Percentiles rank a stretch among this genome's conserved stretches.
Evolutionary conservation across 2,329 filamentous ascomycete species (phyloP).

Genomic region (Pseudophaeomoniella oleicola): DNA sequence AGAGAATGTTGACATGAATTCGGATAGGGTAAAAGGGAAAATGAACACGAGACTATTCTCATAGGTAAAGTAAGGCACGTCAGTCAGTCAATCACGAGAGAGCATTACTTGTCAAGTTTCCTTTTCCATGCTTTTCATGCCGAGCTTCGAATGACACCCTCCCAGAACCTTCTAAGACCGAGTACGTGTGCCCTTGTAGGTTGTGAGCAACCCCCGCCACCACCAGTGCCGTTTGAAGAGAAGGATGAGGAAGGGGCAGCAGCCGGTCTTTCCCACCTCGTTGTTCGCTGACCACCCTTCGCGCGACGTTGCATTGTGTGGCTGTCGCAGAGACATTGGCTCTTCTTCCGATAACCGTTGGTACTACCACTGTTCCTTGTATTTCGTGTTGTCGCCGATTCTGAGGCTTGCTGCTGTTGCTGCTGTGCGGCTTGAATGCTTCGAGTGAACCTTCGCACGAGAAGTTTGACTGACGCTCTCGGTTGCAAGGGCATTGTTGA

Average conservation of each 20-base stretch:
- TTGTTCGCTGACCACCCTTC: constrained; percentile 8
- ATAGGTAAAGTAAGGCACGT: too few species aligned
- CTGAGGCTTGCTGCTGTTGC: constrained; percentile 4
- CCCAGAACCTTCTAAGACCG: constrained; percentile 52
- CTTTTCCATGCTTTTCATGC: constrained; percentile 1
- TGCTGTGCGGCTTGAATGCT: constrained; percentile 8
- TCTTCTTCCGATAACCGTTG: constrained; percentile 10
- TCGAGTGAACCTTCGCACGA: constrained; percentile 10
- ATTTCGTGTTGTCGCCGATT: too few species aligned
- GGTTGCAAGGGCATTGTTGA: constrained; percentile 2
- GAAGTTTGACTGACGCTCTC: constrained; percentile 9
- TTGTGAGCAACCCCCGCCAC: constrained; percentile 9
- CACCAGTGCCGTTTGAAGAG: constrained; percentile 5
- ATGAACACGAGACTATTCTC: too few species aligned
- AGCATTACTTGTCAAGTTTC: neutral
- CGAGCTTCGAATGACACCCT: constrained; percentile 33
- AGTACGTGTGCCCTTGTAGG: constrained; percentile 34
- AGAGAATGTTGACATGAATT: too few species aligned
- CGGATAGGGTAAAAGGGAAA: too few species aligned
- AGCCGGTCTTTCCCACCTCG: constrained; percentile 8
- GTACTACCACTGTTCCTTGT: too few species aligned
- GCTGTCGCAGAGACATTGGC: constrained; percentile 2
- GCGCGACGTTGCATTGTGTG: constrained; percentile 10
- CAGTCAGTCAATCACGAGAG: too few species aligned
- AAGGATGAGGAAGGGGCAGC: neutral